A percentile compares a stretch with the other conserved stretches of the same genome.
Evolutionary conservation across 148 eudicot genomes (phyloP).

Genomic region (Rhododendron griersonianum): DNA sequence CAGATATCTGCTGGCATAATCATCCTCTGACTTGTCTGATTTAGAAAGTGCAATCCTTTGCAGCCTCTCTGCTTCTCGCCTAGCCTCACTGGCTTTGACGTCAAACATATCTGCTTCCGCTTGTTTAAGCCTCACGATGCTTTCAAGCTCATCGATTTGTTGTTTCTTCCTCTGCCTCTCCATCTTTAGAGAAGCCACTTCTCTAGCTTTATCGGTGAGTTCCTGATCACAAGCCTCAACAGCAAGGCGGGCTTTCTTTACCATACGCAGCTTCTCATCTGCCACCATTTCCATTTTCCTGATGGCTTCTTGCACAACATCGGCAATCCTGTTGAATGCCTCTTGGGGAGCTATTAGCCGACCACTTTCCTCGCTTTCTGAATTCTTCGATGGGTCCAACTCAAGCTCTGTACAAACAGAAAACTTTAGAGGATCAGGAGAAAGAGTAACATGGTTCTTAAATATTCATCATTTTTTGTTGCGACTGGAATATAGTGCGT

Average conservation of each 20-base stretch:
- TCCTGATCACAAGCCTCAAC: slow-evolving; percentile 65
- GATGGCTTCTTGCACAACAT: slow-evolving; percentile 64
- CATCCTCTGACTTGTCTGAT: slow-evolving; percentile 57
- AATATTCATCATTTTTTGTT: background rate
- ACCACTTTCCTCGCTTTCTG: slow-evolving; percentile 41
- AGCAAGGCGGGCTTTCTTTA: slow-evolving; percentile 61
- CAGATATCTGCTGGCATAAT: slow-evolving; percentile 56
- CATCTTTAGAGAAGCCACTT: slow-evolving; percentile 47
- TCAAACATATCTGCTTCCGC: slow-evolving; percentile 79
- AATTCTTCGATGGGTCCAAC: slow-evolving; percentile 33
- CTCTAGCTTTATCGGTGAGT: slow-evolving; percentile 55
- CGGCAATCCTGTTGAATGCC: slow-evolving; percentile 58
- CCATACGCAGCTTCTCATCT: slow-evolving; percentile 52
- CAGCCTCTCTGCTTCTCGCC: slow-evolving; percentile 61
- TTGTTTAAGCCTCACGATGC: slow-evolving; percentile 58
- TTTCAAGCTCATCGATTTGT: slow-evolving; percentile 61
- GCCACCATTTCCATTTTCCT: slow-evolving; percentile 70
- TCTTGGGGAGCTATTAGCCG: slow-evolving; percentile 58
- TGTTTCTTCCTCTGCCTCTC: slow-evolving; percentile 62
- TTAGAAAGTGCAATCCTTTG: slow-evolving; percentile 50
- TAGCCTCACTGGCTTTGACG: slow-evolving; percentile 61
- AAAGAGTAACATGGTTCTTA: background rate
- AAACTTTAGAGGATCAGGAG: background rate
- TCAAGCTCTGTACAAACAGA: slow-evolving; percentile 39
- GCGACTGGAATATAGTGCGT: background rate